phyloP scores from a whole-genome alignment of 2,329 filamentous ascomycete species.

The Ascomycota sp. region DNA sequence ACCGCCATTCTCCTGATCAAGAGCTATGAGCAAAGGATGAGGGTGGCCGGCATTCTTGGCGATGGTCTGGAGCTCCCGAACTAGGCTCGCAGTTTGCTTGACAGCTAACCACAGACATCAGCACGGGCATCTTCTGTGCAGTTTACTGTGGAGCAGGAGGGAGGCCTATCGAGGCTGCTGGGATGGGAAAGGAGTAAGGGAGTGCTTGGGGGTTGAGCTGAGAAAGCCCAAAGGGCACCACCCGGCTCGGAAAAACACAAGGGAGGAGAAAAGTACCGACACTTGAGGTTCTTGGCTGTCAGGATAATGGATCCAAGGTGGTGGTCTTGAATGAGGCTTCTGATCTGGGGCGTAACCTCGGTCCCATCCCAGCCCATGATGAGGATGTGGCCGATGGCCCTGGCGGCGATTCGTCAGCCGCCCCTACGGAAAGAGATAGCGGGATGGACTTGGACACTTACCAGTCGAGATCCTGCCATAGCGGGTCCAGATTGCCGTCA shows the following conservation, averaged over 20 bases:
- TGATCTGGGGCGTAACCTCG: conserved; percentile 62
- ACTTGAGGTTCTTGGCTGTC: conserved; percentile 68
- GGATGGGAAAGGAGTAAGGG: neutral
- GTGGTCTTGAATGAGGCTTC: conserved; percentile 56
- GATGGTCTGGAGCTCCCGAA: conserved; percentile 79
- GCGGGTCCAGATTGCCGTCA: conserved; percentile 24
- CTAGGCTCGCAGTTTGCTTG: conserved; percentile 66
- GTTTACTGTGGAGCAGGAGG: neutral
- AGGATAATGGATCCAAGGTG: conserved; percentile 74
- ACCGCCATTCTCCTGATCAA: conserved; percentile 95
- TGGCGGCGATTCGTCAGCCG: conserved; percentile 10
- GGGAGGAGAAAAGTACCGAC: conserved; percentile 21
- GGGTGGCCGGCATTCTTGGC: conserved; percentile 78
- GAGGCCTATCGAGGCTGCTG: too few relatives aligned
- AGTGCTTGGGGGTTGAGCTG: neutral
- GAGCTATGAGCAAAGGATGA: conserved; percentile 66
- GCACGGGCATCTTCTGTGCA: neutral
- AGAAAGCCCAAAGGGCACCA: too few relatives aligned
- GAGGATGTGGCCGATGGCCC: conserved; percentile 53
- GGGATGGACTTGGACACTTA: conserved; percentile 19
- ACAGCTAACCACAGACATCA: conserved; percentile 39
- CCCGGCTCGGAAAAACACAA: neutral
- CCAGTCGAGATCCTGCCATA: conserved; percentile 60
- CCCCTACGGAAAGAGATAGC: neutral
- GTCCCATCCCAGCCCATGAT: conserved; percentile 77